Percentiles rank a stretch among this genome's conserved stretches.
These are phyloP conservation scores for Vitis rotundifolia DNA, from an alignment of 164 flowering plant species.

Conservation along the genomic window DNA sequence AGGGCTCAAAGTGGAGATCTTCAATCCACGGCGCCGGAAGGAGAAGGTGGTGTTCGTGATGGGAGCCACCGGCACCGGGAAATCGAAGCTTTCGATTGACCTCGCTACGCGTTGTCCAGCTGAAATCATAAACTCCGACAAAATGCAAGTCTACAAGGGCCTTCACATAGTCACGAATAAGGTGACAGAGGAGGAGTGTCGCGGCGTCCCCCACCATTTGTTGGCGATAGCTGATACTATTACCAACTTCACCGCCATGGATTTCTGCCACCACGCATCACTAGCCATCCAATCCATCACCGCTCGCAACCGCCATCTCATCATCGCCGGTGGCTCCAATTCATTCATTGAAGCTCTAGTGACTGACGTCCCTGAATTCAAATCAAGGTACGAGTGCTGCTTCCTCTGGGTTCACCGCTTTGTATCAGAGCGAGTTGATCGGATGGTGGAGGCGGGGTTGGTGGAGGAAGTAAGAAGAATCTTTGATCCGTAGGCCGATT, in stretches of 20 bases:
- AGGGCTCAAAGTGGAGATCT: constrained; percentile 27
- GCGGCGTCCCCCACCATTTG: constrained; percentile 71
- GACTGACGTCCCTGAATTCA: constrained; percentile 38
- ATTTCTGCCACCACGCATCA: constrained; percentile 47
- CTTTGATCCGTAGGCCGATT: constrained; percentile 41
- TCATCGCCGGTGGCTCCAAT: constrained; percentile 89
- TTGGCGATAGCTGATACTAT: constrained; percentile 53
- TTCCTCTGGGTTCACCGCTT: constrained; percentile 48
- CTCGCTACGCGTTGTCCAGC: constrained; percentile 59
- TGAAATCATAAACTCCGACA: constrained; percentile 82
- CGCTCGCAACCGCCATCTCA: constrained; percentile 47
- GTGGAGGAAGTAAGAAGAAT: constrained; percentile 49
- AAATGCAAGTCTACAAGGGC: constrained; percentile 80
- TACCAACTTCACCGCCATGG: constrained; percentile 44
- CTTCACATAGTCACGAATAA: constrained; percentile 80
- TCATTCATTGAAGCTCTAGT: constrained; percentile 67
- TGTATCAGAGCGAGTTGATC: constrained; percentile 52
- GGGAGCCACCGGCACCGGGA: constrained; percentile 92
- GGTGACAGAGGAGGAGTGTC: constrained; percentile 61
- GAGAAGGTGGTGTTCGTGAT: constrained; percentile 78
- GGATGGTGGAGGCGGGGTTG: constrained; percentile 47
- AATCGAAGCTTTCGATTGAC: constrained; percentile 76
- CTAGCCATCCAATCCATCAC: constrained; percentile 42
- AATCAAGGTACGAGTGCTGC: constrained; percentile 54
- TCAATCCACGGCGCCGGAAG: constrained; percentile 32